Evolutionary conservation across 73 alveolate species (phyloP).

Genomic region (Stentor roeselii): DNA sequence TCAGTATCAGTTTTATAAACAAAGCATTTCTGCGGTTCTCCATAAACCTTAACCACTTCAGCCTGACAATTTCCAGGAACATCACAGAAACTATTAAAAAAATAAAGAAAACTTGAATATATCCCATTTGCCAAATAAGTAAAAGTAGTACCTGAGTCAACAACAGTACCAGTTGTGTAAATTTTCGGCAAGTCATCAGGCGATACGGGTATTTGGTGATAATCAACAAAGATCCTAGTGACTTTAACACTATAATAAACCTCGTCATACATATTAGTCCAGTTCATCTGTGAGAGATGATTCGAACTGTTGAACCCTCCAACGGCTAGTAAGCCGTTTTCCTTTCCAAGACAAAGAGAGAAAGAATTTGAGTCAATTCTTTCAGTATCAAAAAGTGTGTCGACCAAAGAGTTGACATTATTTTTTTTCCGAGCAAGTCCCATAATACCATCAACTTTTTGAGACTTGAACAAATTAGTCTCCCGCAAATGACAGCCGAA

Average conservation of each 20-base stretch:
- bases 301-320: conserved; percentile 73
- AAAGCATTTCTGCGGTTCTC: conserved; percentile 20
- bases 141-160: conserved; percentile 30
- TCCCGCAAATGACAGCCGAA: conserved; percentile 87
- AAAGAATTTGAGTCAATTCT: conserved; percentile 58
- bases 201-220: neutral
- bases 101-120: neutral
- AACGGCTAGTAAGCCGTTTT: conserved; percentile 77
- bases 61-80: conserved; percentile 10
- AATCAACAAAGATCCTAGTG: neutral
- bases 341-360: conserved; percentile 83
- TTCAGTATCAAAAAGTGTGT: conserved; percentile 43
- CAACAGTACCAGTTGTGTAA: conserved; percentile 8
- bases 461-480: conserved; percentile 75
- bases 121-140: neutral
- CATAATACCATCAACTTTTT: conserved; percentile 89
- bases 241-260: neutral
- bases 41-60: neutral
- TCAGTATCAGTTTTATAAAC: neutral
- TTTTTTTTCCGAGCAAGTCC: conserved; percentile 74
- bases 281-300: conserved; percentile 34
- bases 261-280: conserved; percentile 21
- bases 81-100: neutral
- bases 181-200: neutral
- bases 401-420: conserved; percentile 45